Evolutionary conservation across 1,284 basidiomycete genomes (phyloP), one percentile per base, ranked within the genome.

Genomic region (Porodaedalea pini): DNA sequence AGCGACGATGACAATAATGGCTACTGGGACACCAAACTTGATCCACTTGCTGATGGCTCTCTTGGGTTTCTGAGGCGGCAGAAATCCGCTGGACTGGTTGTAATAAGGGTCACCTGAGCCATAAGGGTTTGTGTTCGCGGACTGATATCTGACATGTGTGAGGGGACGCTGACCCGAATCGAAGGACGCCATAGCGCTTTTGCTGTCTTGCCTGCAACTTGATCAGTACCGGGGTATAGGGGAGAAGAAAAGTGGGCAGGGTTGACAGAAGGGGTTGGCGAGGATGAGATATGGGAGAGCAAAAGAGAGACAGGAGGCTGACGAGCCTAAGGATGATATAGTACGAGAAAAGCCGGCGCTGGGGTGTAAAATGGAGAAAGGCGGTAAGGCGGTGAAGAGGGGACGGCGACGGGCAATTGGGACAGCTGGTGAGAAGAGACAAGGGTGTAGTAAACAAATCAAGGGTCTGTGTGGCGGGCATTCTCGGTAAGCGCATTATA

Each of bases 1-100:
- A 55, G 75, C 91, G 61, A 85, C 70, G 65, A 93, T 85, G 64
- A 92, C 77, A 57, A 84, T 66, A 61, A 92, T 70, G 49, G 80
- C 68, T 55, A 89, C 71, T 34, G 86, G 86, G 36, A 88, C 63
- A 65, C 84, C 86, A 63, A 86, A 74, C 69, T 83, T 86, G 62
- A 88, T 67, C 85, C 83, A 87, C 43, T 78, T 79, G 73, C 73
- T 78, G 23, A 67, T 61, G 27, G 69, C 64, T 58, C 73, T 75
- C 73, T 77, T 51, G 39, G 50, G 58, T 40, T 51, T 36, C 36
- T 58, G 59, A 29, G 59, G 61, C 19, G 56, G 56, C 39, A 61
- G 44, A 47, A 54, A 56, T 15, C 59, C 59, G 25, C 53, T 32
- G 25, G 63, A 63, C 40, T 60, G 55, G 39, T 61, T 64, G 53